phyloP scores from a whole-genome alignment of 1,284 basidiomycete species.

The Ustilago crameri region DNA sequence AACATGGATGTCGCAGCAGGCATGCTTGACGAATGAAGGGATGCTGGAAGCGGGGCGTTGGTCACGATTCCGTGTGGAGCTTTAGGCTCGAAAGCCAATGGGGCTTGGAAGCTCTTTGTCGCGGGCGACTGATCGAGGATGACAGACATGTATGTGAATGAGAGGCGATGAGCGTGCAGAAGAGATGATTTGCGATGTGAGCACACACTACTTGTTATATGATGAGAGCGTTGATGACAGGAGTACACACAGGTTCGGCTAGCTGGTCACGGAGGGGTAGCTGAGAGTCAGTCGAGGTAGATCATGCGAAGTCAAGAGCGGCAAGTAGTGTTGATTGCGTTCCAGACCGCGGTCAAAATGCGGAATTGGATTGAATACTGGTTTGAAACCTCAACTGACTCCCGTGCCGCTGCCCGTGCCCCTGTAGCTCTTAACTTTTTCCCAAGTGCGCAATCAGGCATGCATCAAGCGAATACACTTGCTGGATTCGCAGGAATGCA shows the following conservation, averaged over 20 bases:
- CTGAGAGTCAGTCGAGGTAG: neutral
- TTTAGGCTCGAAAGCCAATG: neutral
- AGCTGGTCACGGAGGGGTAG: neutral
- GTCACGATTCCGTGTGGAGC: neutral
- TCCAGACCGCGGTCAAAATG: neutral
- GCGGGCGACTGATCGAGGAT: neutral
- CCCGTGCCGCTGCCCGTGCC: neutral
- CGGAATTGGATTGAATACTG: too few species aligned
- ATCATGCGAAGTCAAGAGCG: neutral
- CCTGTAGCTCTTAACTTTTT: neutral
- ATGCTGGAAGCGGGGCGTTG: neutral
- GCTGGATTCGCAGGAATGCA: neutral
- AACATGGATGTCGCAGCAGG: conserved; percentile 66
- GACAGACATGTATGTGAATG: too few species aligned
- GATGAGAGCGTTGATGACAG: too few species aligned
- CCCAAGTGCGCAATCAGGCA: neutral
- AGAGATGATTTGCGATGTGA: neutral
- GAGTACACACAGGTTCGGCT: neutral
- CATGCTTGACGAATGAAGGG: conserved; percentile 29
- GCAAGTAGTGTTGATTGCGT: neutral
- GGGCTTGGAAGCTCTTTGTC: neutral
- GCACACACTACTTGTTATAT: neutral
- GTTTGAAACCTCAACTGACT: too few species aligned
- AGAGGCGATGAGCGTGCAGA: neutral
- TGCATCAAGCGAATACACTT: neutral